Conservation (phyloP, 129 eudicot species). For the Helichrysum umbraculigerum region DNA sequence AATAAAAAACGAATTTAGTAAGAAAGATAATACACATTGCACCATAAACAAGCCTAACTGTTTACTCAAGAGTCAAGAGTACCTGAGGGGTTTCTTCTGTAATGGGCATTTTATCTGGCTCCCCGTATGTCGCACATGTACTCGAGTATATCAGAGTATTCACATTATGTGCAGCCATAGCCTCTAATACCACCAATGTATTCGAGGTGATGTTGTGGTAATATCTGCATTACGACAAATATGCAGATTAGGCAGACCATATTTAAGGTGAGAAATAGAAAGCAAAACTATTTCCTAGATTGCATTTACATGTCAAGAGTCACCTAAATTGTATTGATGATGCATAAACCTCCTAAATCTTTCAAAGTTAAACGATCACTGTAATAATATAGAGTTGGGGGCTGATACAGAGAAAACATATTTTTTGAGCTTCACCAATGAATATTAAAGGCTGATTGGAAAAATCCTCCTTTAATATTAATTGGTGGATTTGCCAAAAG, state of each 20-base stretch:
- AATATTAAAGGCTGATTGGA: not conserved
- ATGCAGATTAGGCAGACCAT: not conserved
- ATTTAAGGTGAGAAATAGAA: not conserved
- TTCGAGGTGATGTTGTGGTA: constrained; percentile 93
- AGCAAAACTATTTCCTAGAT: not conserved
- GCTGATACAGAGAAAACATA: not conserved
- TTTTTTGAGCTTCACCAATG: not conserved
- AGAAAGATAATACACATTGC: constrained; percentile 7
- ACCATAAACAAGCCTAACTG: not conserved
- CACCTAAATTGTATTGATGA: not conserved
- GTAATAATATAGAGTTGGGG: not conserved
- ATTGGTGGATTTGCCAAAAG: not conserved
- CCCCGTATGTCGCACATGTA: constrained; percentile 96
- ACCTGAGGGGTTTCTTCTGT: constrained; percentile 93
- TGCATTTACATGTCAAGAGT: not conserved
- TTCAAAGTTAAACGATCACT: not conserved
- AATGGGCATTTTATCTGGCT: constrained; percentile 94
- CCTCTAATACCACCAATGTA: constrained; percentile 70
- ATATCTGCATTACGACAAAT: constrained; percentile 48
- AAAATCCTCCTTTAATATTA: not conserved
- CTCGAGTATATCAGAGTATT: constrained; percentile 88
- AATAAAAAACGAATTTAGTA: constrained; percentile 23
- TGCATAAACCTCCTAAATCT: not conserved
- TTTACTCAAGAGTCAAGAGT: constrained; percentile 4
- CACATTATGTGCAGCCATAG: constrained; percentile 79